Evolutionary conservation across 2,329 filamentous ascomycete species (phyloP).

Genomic region (Fusarium incarnatum): DNA sequence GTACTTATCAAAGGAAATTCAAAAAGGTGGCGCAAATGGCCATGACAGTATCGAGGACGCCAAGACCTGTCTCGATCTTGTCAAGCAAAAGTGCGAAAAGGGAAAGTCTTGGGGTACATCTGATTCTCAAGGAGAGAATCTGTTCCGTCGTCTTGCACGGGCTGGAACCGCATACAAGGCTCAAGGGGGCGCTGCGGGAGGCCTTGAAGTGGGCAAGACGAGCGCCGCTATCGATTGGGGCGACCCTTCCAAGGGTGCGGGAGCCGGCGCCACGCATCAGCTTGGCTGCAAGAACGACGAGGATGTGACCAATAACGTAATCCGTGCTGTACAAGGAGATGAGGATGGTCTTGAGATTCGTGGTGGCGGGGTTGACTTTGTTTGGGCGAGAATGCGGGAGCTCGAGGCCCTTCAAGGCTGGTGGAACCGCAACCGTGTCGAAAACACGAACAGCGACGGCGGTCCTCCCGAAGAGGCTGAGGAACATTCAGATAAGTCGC

Average conservation of each 20-base stretch:
- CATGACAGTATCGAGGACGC: constrained; percentile 96
- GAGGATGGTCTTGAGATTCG: constrained; percentile 67
- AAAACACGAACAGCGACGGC: constrained; percentile 51
- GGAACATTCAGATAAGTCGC: constrained; percentile 32
- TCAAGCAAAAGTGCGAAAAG: constrained; percentile 96
- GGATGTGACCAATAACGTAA: constrained; percentile 65
- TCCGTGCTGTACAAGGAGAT: constrained; percentile 71
- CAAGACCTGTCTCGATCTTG: constrained; percentile 87
- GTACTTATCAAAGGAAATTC: constrained; percentile 87
- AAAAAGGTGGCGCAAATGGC: constrained; percentile 78
- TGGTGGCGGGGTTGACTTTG: constrained; percentile 72
- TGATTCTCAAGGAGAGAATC: constrained; percentile 83
- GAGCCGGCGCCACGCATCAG: constrained; percentile 66
- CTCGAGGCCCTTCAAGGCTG: constrained; percentile 74
- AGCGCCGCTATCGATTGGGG: constrained; percentile 92
- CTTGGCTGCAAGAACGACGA: constrained; percentile 70
- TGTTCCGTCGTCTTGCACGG: constrained; percentile 84
- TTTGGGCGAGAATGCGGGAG: constrained; percentile 74
- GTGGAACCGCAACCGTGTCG: constrained; percentile 70
- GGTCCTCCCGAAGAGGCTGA: constrained; percentile 48
- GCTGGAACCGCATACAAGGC: constrained; percentile 71
- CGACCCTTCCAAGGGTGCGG: constrained; percentile 72
- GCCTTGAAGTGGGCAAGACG: constrained; percentile 67
- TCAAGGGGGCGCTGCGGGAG: constrained; percentile 67
- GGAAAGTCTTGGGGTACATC: constrained; percentile 86